Evolutionary conservation across 768 basidiomycete species (phyloP).

Genomic region (Coprinopsis sp.): DNA sequence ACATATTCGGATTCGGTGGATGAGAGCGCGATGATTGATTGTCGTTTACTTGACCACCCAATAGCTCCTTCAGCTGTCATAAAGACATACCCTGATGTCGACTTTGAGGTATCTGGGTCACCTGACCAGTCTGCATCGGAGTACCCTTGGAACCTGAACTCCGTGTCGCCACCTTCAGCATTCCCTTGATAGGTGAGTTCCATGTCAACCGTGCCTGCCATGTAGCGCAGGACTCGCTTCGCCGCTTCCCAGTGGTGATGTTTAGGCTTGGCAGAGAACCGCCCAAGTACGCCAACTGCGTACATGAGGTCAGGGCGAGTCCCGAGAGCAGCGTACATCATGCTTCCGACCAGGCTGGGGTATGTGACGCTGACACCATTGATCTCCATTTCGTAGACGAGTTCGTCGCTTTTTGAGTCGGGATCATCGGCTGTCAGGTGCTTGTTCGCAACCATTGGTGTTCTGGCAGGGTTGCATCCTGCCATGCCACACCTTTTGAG

Average conservation of each 20-base stretch:
- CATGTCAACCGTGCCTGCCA: slow-evolving; percentile 6
- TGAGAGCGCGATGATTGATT: slow-evolving; percentile 17
- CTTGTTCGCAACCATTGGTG: slow-evolving; percentile 10
- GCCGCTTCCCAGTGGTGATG: slow-evolving; percentile 12
- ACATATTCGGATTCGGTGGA: slow-evolving; percentile 18
- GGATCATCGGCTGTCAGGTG: slow-evolving; percentile 10
- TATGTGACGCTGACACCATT: slow-evolving; percentile 10
- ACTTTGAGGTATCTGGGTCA: slow-evolving; percentile 15
- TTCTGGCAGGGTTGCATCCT: slow-evolving; percentile 6
- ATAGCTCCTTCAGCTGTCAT: slow-evolving; percentile 20
- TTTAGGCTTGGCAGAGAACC: slow-evolving; percentile 12
- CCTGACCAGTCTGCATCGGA: slow-evolving; percentile 17
- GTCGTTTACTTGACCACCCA: slow-evolving; percentile 26
- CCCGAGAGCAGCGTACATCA: slow-evolving; percentile 19
- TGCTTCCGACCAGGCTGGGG: slow-evolving; percentile 16
- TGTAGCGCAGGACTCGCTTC: slow-evolving; percentile 12
- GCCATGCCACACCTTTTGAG: slow-evolving; percentile 9
- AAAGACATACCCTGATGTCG: slow-evolving; percentile 24
- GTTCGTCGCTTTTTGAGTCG: neutral
- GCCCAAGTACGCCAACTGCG: slow-evolving; percentile 36
- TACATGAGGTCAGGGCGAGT: slow-evolving; percentile 21
- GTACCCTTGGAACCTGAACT: slow-evolving; percentile 9
- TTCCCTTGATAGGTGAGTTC: neutral
- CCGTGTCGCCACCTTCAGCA: neutral
- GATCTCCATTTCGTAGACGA: slow-evolving; percentile 9